Percentiles rank a stretch among this genome's conserved stretches.
phyloP scores from a whole-genome alignment of 257 asterid species.

The Forsythia suspensa region DNA sequence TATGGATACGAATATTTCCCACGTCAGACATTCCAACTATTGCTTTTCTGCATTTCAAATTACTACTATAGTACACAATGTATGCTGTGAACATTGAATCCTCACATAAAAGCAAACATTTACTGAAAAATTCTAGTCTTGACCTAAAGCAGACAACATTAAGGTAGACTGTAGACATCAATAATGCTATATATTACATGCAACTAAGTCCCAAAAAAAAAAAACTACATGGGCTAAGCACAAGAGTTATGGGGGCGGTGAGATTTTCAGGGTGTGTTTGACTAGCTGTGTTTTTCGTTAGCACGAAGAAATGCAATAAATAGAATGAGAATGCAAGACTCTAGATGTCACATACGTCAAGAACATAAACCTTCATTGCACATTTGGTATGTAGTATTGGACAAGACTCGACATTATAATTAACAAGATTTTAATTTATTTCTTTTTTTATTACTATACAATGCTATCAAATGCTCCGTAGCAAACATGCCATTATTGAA shows the following conservation, averaged over 20 bases:
- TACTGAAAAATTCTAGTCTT: too few species aligned
- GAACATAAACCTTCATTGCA: background rate
- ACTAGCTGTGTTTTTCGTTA: background rate
- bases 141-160: too few species aligned
- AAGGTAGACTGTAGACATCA: too few species aligned
- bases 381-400: background rate
- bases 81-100: background rate
- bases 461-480: background rate
- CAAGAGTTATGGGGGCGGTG: background rate
- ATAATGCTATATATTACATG: too few species aligned
- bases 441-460: background rate
- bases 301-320: background rate
- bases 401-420: too few species aligned
- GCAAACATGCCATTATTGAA: background rate
- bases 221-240: background rate
- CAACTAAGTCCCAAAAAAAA: too few species aligned
- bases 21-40: background rate
- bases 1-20: background rate
- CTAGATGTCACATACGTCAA: background rate
- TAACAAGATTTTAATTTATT: background rate
- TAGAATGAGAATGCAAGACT: constrained; percentile 2
- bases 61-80: background rate
- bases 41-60: background rate
- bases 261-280: background rate
- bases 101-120: too few species aligned